Evolutionary conservation across 225 moss, liverwort and hornwort species (phyloP).

Genomic region (Anthoceros angustus): DNA sequence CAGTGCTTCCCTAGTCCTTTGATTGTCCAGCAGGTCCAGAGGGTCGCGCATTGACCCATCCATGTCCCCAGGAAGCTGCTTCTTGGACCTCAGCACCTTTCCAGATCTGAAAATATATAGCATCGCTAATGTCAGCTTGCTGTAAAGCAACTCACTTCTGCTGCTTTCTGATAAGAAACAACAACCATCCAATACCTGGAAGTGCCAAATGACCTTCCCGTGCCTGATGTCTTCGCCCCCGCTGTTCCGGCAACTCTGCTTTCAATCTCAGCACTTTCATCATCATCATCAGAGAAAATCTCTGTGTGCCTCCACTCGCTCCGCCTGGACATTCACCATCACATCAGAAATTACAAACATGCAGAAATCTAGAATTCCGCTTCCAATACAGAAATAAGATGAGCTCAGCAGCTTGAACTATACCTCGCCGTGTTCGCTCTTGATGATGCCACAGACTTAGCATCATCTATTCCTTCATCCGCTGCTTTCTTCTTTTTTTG

Average conservation of each 20-base stretch:
- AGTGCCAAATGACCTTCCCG: constrained; percentile 38
- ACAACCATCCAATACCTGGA: constrained; percentile 19
- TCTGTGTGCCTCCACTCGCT: constrained; percentile 99
- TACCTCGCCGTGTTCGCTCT: constrained; percentile 74
- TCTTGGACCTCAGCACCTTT: constrained; percentile 57
- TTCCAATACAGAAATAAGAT: too few species aligned
- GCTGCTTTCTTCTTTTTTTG: constrained; percentile 74
- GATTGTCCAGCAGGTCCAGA: constrained; percentile 69
- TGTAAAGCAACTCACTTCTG: not conserved
- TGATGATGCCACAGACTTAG: constrained; percentile 57
- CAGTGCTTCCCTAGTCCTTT: constrained; percentile 66
- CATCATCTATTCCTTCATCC: constrained; percentile 23
- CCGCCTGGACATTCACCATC: too few species aligned
- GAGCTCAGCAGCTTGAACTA: too few species aligned
- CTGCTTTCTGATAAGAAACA: not conserved
- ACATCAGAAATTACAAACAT: too few species aligned
- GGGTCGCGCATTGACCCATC: constrained; percentile 65
- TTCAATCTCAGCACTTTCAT: constrained; percentile 27
- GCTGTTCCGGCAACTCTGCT: constrained; percentile 13
- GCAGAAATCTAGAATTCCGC: too few species aligned
- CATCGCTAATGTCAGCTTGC: not conserved
- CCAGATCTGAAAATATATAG: constrained; percentile 27
- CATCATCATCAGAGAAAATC: constrained; percentile 75
- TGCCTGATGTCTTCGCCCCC: constrained; percentile 34
- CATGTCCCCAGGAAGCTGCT: constrained; percentile 87